phyloP scores from a whole-genome alignment of 2,329 filamentous ascomycete genomes.

The Beauveria bassiana region DNA sequence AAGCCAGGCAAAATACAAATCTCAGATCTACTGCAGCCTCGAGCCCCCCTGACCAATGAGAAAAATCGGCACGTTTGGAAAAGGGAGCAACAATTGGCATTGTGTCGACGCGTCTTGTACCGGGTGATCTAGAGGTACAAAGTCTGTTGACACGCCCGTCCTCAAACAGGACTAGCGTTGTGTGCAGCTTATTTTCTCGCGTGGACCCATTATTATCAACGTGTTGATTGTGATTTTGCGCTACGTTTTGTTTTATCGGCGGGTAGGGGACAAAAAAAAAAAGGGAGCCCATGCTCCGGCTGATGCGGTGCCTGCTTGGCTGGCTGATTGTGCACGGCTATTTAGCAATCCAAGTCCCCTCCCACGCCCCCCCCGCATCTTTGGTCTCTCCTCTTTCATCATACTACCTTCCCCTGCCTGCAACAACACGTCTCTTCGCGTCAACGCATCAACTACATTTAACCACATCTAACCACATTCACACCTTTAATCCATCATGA shows the following conservation, averaged over 20 bases:
- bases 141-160: neutral
- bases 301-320: constrained; percentile 18
- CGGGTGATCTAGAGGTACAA: constrained; percentile 5
- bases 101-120: neutral
- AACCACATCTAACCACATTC: constrained; percentile 15
- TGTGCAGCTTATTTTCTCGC: neutral
- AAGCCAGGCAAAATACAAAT: constrained; percentile 3
- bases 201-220: neutral
- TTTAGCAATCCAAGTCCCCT: constrained; percentile 24
- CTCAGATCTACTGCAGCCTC: neutral
- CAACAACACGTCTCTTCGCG: constrained; percentile 17
- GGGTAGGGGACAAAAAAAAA: neutral
- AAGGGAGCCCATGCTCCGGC: constrained; percentile 13
- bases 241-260: neutral
- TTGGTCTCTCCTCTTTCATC: constrained; percentile 14
- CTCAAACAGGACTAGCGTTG: constrained; percentile 3
- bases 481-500: constrained; percentile 45
- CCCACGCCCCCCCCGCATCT: constrained; percentile 21
- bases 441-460: constrained; percentile 17
- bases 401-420: constrained; percentile 14
- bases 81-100: neutral
- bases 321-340: constrained; percentile 34
- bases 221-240: neutral
- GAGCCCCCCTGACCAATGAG: neutral
- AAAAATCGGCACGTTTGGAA: neutral